Percentiles rank a stretch among this genome's conserved stretches.
Conservation (phyloP, 148 eudicot genomes). For the Rhododendron molle region DNA sequence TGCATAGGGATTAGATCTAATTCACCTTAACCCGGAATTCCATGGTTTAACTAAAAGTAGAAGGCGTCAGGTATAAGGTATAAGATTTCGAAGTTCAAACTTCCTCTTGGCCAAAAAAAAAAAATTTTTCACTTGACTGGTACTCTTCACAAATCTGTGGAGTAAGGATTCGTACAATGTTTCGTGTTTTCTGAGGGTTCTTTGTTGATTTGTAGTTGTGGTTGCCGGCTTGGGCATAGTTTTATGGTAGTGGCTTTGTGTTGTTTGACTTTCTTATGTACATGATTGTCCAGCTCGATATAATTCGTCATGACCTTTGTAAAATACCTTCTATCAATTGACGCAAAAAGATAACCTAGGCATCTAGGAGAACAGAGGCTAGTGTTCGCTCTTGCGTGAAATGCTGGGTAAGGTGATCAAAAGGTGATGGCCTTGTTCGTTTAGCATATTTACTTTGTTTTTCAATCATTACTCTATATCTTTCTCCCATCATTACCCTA, state of each 20-base stretch:
- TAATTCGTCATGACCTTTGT: background rate
- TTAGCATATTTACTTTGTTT: too few relatives aligned
- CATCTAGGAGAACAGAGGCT: constrained; percentile 4
- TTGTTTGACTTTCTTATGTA: background rate
- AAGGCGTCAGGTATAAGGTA: background rate
- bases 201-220: background rate
- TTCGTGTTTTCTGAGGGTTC: background rate
- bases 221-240: background rate
- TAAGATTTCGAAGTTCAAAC: background rate
- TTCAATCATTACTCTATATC: too few relatives aligned
- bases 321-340: background rate
- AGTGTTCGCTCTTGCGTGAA: background rate
- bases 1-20: background rate
- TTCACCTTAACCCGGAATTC: background rate
- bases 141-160: background rate
- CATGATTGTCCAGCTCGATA: background rate
- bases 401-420: background rate
- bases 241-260: background rate
- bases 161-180: background rate
- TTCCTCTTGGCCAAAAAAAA: background rate
- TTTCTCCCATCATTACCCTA: too few relatives aligned
- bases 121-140: background rate
- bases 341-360: background rate
- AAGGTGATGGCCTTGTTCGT: background rate
- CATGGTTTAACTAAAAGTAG: background rate